Evolutionary conservation across 78 protist species (phyloP).

Genomic region (Cavenderia fasciculata): DNA sequence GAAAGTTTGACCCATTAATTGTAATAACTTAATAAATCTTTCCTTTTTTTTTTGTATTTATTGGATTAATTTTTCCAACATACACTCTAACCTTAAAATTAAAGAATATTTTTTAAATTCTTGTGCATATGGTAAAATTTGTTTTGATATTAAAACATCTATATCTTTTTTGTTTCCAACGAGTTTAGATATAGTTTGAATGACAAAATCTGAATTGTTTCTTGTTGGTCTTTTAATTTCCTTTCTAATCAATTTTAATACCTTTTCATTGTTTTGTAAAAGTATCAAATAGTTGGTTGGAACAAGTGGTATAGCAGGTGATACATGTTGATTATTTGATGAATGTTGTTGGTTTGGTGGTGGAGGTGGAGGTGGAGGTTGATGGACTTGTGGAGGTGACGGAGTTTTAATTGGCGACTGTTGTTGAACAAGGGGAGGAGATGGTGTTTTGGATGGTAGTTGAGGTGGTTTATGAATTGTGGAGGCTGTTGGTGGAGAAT

Average conservation of each 20-base stretch:
- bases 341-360: not conserved
- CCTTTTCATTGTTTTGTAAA: slow-evolving; percentile 1
- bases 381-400: not conserved
- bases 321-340: not conserved
- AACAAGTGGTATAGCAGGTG: not conserved
- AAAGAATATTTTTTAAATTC: slow-evolving; percentile 9
- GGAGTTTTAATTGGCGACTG: not conserved
- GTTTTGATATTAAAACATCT: not conserved
- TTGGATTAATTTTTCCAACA: too few relatives aligned
- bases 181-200: not conserved
- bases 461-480: not conserved
- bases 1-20: not conserved
- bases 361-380: not conserved
- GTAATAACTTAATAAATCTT: not conserved
- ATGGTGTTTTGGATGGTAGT: not conserved
- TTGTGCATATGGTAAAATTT: slow-evolving; percentile 5
- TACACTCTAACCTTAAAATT: not conserved
- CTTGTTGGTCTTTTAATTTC: slow-evolving; percentile 29
- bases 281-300: slow-evolving; percentile 7
- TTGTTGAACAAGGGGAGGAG: not conserved
- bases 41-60: too few relatives aligned
- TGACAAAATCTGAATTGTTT: slow-evolving; percentile 7
- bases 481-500: not conserved
- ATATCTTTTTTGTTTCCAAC: not conserved
- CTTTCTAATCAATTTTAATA: not conserved